Conservation (phyloP, 257 asterid species). For the Echites panduratus region DNA sequence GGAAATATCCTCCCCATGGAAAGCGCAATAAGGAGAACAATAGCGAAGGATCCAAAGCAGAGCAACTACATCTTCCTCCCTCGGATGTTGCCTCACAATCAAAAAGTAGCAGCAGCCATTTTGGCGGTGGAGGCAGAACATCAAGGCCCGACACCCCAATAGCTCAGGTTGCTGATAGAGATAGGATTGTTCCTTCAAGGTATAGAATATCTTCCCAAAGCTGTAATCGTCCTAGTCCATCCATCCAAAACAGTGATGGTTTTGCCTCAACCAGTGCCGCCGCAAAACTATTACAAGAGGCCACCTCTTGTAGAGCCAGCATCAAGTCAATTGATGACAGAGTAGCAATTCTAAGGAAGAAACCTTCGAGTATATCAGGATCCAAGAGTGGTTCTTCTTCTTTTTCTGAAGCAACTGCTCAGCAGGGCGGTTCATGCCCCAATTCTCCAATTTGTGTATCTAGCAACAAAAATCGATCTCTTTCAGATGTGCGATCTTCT, state of each 20-base stretch:
- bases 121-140: conserved; percentile 15
- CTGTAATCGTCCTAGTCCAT: conserved; percentile 32
- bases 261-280: conserved; percentile 45
- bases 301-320: conserved; percentile 24
- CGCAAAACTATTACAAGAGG: conserved; percentile 62
- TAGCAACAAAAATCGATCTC: conserved; percentile 22
- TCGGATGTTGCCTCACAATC: conserved; percentile 15
- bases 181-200: conserved; percentile 59
- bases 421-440: conserved; percentile 47
- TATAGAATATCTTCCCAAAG: conserved; percentile 38
- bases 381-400: conserved; percentile 29
- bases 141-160: conserved; percentile 61
- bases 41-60: conserved; percentile 22
- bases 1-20: conserved; percentile 24
- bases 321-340: conserved; percentile 14
- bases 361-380: conserved; percentile 33
- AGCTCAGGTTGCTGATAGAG: conserved; percentile 24
- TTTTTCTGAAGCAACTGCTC: background rate
- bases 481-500: conserved; percentile 34
- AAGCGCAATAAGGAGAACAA: conserved; percentile 30
- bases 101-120: conserved; percentile 1
- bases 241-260: conserved; percentile 23
- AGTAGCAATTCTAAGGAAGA: conserved; percentile 23
- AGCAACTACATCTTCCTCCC: conserved; percentile 23
- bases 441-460: conserved; percentile 43